These are phyloP conservation scores for Thielaviopsis euricoi DNA, from an alignment of 2,329 filamentous ascomycete species.

Conservation along the genomic window DNA sequence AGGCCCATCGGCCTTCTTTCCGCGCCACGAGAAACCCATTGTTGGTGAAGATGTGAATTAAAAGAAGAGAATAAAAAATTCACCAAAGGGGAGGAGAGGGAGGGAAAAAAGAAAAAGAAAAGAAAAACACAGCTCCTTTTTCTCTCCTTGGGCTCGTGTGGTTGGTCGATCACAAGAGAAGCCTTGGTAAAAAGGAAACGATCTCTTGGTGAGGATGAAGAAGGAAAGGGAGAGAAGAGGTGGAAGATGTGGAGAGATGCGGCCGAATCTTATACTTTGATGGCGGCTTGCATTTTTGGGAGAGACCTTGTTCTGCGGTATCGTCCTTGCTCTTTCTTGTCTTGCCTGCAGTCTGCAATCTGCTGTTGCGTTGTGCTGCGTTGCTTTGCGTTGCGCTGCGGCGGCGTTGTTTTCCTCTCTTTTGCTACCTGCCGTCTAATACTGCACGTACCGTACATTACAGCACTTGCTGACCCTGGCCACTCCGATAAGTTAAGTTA, in stretches of 20 bases:
- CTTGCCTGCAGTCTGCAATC: no score
- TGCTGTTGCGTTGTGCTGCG: no score
- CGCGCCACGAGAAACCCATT: slow-evolving; percentile 10
- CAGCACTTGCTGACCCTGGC: neutral
- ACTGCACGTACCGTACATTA: no score
- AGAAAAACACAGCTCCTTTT: neutral
- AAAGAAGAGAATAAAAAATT: no score
- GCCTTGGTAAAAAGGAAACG: neutral
- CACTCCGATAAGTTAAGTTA: neutral
- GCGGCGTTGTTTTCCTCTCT: neutral
- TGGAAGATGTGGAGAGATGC: slow-evolving; percentile 6
- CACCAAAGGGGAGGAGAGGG: neutral
- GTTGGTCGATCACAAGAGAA: slow-evolving; percentile 4
- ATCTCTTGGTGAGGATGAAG: slow-evolving; percentile 1
- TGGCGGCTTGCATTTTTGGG: neutral
- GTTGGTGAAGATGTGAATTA: no score
- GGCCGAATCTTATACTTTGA: neutral
- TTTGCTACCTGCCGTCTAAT: no score
- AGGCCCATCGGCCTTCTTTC: slow-evolving; percentile 7
- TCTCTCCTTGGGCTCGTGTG: neutral
- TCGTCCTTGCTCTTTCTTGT: neutral
- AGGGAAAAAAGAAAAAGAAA: neutral
- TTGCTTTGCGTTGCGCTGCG: neutral
- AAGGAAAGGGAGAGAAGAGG: neutral
- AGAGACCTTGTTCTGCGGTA: neutral